A percentile compares a stretch with the other conserved stretches of the same genome.
These are phyloP conservation scores for Leishmania gerbilli DNA, from an alignment of 208 protist genomes.

Conservation along the genomic window DNA sequence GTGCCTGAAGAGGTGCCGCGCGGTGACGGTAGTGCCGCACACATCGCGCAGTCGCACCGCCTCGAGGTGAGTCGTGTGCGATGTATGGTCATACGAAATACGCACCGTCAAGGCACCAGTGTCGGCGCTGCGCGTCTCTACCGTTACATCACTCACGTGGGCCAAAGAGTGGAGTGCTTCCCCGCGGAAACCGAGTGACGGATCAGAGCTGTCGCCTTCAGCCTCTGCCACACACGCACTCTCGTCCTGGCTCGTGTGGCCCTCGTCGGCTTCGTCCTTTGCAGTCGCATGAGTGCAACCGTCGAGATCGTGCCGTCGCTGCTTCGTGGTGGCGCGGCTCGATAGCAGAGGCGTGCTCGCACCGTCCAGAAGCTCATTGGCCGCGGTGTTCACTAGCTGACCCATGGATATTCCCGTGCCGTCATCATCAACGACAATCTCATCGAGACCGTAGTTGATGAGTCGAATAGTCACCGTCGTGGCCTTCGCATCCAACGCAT, in stretches of 20 bases:
- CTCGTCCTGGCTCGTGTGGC: neutral
- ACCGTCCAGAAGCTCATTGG: conserved; percentile 28
- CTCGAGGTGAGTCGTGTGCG: conserved; percentile 25
- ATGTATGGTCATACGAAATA: conserved; percentile 48
- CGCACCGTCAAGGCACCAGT: conserved; percentile 38
- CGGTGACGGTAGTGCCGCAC: conserved; percentile 83
- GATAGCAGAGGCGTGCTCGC: conserved; percentile 61
- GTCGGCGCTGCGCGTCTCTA: conserved; percentile 68
- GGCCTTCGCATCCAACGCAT: conserved; percentile 82
- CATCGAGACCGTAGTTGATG: conserved; percentile 64
- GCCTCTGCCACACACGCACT: neutral
- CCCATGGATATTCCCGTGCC: conserved; percentile 67
- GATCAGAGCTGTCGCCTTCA: conserved; percentile 15
- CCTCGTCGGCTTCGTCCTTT: conserved; percentile 2
- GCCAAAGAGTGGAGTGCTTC: conserved; percentile 97
- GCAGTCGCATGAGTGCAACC: neutral
- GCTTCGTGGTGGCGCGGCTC: conserved; percentile 73
- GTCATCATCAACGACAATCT: conserved; percentile 86
- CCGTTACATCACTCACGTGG: conserved; percentile 64
- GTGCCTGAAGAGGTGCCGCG: conserved; percentile 74
- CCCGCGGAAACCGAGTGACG: conserved; percentile 95
- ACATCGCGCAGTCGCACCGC: conserved; percentile 22
- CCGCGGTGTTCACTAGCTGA: conserved; percentile 34
- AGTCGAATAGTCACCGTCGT: conserved; percentile 60
- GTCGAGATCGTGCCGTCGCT: neutral